Evolutionary conservation across 768 basidiomycete species (phyloP).

Genomic region (Lentinula edodes): DNA sequence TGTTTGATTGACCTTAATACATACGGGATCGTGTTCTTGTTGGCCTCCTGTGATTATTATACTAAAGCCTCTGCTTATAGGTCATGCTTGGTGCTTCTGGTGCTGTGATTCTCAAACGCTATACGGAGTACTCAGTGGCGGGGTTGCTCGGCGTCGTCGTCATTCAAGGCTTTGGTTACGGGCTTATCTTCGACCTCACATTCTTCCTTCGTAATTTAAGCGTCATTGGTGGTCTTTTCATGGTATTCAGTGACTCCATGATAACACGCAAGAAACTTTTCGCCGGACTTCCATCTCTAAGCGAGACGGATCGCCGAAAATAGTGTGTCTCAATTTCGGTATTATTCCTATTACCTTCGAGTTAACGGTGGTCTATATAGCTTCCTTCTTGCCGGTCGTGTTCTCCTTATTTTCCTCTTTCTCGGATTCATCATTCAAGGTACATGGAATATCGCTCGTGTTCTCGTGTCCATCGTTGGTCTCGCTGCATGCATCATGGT

Average conservation of each 20-base stretch:
- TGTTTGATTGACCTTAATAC: neutral
- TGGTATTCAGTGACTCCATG: constrained; percentile 98
- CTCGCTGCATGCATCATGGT: constrained; percentile 93
- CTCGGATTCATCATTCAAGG: constrained; percentile 96
- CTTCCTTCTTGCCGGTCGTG: constrained; percentile 94
- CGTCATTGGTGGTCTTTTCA: constrained; percentile 96
- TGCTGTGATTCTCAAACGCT: constrained; percentile 80
- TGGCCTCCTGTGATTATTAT: neutral
- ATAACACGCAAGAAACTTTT: constrained; percentile 82
- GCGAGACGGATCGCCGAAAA: constrained; percentile 96
- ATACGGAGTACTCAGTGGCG: constrained; percentile 84
- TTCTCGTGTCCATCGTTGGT: constrained; percentile 86
- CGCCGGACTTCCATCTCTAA: constrained; percentile 84
- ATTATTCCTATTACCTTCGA: neutral
- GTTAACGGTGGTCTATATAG: constrained; percentile 32
- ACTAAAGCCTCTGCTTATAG: constrained; percentile 33
- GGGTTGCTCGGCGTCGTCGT: constrained; percentile 90
- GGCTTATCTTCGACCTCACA: constrained; percentile 98
- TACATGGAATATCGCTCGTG: constrained; percentile 79
- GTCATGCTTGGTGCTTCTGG: constrained; percentile 84
- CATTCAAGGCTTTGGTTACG: constrained; percentile 96
- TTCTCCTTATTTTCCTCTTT: constrained; percentile 98
- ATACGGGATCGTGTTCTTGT: neutral
- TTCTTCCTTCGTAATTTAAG: constrained; percentile 99
- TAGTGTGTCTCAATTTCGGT: constrained; percentile 55